These are phyloP conservation scores for Cylindricascospora bacillispora DNA, from an alignment of 1,139 yeast species.

Conservation along the genomic window DNA sequence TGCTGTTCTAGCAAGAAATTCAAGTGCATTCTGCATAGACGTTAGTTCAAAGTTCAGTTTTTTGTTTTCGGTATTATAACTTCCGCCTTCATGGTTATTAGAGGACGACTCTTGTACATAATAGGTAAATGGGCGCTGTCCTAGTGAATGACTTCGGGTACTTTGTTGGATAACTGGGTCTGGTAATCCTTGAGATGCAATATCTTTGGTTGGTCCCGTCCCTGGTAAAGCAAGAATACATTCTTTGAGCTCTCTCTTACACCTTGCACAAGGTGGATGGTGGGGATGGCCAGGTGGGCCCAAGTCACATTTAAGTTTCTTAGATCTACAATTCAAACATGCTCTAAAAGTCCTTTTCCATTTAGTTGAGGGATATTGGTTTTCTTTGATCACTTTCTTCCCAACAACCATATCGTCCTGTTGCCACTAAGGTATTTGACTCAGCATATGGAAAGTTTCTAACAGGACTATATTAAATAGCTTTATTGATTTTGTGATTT, in stretches of 20 bases:
- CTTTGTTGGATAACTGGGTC: neutral
- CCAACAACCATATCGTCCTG: too few relatives aligned
- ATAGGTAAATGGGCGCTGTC: neutral
- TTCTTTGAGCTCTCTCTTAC: slow-evolving; percentile 66
- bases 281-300: slow-evolving; percentile 64
- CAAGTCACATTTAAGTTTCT: slow-evolving; percentile 76
- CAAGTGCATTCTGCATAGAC: slow-evolving; percentile 54
- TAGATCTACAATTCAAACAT: slow-evolving; percentile 67
- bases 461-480: too few relatives aligned
- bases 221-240: slow-evolving; percentile 41
- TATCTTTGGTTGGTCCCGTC: too few relatives aligned
- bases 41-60: slow-evolving; percentile 24
- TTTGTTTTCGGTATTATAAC: neutral
- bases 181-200: neutral
- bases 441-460: too few relatives aligned
- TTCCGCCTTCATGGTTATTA: neutral
- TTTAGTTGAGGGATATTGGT: too few relatives aligned
- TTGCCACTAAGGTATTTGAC: too few relatives aligned
- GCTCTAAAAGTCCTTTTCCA: slow-evolving; percentile 61
- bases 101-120: neutral
- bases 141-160: neutral
- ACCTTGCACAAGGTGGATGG: slow-evolving; percentile 77
- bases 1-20: slow-evolving; percentile 60
- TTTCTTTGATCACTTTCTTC: too few relatives aligned
- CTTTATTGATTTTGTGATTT: too few relatives aligned